Percentiles rank a stretch among this genome's conserved stretches.
Evolutionary conservation across 495 filamentous ascomycete genomes (phyloP).

Genomic region (Clohesyomyces aquaticus): DNA sequence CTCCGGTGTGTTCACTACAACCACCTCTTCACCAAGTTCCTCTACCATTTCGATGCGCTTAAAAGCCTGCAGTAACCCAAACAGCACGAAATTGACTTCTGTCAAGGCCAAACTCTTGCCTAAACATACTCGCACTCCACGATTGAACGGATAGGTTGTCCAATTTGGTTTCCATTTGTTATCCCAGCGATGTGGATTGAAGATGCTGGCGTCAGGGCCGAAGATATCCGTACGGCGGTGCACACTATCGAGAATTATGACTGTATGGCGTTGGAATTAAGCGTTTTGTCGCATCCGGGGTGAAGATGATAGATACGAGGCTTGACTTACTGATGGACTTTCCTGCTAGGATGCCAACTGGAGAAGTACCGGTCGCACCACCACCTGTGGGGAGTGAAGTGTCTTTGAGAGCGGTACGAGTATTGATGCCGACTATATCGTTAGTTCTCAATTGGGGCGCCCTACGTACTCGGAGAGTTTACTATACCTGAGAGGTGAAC

Average conservation of each 20-base stretch:
- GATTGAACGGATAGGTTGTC: conserved; percentile 8
- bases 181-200: conserved; percentile 7
- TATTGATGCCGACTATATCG: not conserved
- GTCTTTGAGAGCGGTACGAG: conserved; percentile 3
- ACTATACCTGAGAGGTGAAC: not conserved
- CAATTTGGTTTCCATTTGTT: conserved; percentile 12
- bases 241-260: not conserved
- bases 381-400: conserved; percentile 1
- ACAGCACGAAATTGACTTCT: conserved; percentile 12
- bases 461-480: not conserved
- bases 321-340: not conserved
- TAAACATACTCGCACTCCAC: conserved; percentile 7
- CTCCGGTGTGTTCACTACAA: not conserved
- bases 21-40: not conserved
- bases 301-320: not conserved
- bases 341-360: not conserved
- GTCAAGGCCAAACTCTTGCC: conserved; percentile 6
- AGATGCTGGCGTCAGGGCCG: conserved; percentile 1
- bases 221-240: conserved; percentile 4
- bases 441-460: not conserved
- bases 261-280: not conserved
- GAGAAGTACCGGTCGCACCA: not conserved
- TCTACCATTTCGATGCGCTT: not conserved
- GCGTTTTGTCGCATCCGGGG: not conserved
- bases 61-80: conserved; percentile 10